Base-by-base conservation (phyloP, 2,329 filamentous ascomycete genomes). In the Fusarium staphyleae region DNA sequence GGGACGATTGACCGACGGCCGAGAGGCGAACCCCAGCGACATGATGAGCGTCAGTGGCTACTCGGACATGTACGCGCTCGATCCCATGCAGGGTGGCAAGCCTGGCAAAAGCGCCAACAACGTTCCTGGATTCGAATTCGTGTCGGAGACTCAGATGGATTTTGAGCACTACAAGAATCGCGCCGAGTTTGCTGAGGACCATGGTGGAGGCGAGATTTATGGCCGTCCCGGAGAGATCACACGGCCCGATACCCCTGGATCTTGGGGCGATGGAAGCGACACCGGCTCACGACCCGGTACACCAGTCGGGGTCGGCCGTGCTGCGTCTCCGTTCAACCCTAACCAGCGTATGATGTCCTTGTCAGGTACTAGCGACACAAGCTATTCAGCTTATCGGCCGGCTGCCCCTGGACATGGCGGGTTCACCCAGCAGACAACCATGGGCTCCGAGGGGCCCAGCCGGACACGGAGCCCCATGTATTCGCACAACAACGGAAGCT, bases 141-240 rank as follows among this genome's bases (percentile, higher is more conserved):
- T 98, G 0, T 87, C 90, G 0, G 93, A 98, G 66, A 83, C 83
- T 48, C 86, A 91, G 41, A 87, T 96, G 73, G 92, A 96, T 71
- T 96, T 96, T 70, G 87, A 91, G 55, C 93, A 91, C 75, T 98
- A 87, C 80, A 97, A 96, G 74, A 88, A 96, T 72, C 83, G 91
- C 1, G 84, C 90, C 2, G 93, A 97, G 64, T 97, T 98, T 74
- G 86, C 87, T 2, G 88, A 92, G 10, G 90, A 95, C 48, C 89
- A 92, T 62, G 91, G 91, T n/a, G 92, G 89, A 5, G 89, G 89
- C 16, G 83, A 85, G 26, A 77, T 87, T 6, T 88, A 84, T 57
- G 88, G 88, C 3, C 80, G 77, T 12, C 74, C 81, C 2, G 75
- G 78, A 18, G 87, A 89, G 56, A 74, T 87, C 2, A 72, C 81